These are phyloP conservation scores for Hyaloscypha finlandica DNA, from an alignment of 495 filamentous ascomycete species.

Conservation along the genomic window DNA sequence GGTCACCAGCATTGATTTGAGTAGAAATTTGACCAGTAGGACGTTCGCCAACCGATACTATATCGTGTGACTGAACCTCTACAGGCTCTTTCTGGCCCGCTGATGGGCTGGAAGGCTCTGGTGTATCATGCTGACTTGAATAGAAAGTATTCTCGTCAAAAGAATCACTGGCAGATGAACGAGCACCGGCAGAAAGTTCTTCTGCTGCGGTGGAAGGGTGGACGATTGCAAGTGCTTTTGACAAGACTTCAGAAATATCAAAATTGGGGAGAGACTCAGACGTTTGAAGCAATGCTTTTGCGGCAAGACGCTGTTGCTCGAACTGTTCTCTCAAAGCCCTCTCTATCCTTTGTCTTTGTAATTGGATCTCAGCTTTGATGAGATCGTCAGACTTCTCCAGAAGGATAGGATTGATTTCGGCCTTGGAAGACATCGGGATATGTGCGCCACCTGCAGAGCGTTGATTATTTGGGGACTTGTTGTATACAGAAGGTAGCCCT, in stretches of 20 bases:
- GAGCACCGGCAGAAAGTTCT: constrained; percentile 45
- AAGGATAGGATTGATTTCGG: constrained; percentile 74
- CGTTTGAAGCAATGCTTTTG: constrained; percentile 55
- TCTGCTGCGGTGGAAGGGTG: constrained; percentile 55
- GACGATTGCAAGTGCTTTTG: constrained; percentile 70
- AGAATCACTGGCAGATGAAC: constrained; percentile 67
- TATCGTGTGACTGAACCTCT: constrained; percentile 45
- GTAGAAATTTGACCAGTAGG: constrained; percentile 15
- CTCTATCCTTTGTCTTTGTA: constrained; percentile 82
- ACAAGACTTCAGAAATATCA: constrained; percentile 73
- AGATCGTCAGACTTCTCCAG: constrained; percentile 83
- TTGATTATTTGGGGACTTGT: constrained; percentile 33
- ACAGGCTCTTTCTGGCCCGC: constrained; percentile 44
- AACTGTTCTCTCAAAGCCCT: constrained; percentile 71
- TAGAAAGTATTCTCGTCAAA: constrained; percentile 96
- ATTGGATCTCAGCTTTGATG: constrained; percentile 76
- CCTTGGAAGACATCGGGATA: constrained; percentile 33
- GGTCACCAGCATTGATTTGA: constrained; percentile 15
- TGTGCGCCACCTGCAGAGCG: constrained; percentile 16
- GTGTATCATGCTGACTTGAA: constrained; percentile 70
- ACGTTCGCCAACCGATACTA: constrained; percentile 22
- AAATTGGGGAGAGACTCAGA: constrained; percentile 68
- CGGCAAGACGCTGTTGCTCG: constrained; percentile 60
- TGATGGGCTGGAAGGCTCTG: constrained; percentile 43
- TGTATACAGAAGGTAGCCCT: constrained; percentile 19